Base-by-base conservation (phyloP, 169 alveolate genomes). In the Plasmodium ovale region DNA sequence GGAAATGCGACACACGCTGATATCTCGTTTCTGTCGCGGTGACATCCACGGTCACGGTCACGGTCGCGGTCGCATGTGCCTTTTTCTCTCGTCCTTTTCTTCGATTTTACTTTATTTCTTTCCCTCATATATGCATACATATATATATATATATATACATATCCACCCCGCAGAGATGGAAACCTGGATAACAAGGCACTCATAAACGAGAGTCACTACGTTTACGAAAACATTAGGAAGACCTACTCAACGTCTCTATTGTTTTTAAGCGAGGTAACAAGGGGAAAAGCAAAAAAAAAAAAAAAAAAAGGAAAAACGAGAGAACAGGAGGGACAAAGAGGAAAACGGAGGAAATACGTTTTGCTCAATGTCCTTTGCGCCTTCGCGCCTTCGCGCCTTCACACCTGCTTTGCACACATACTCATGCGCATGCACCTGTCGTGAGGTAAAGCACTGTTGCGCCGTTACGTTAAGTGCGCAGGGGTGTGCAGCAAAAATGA, bases 231-330 rank as follows among this genome's bases (percentile, higher is more conserved):
- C 42, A 85, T 85, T 21, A 85, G 62, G 37, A 85, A 85, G 39
- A 85, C 91, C 9, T 85, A 85, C 49, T 35, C 85, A 44, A 85
- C 91, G n/a, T 67, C 91, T 23, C 56, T 85, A 58, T 47, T 85
- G 69, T 85, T 53, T 42, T 59, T 85, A 44, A 85, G 91, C 79
- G 91, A 85, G 79, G 91, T 85, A 85, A 85, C 58, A 7, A 27
- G 27, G 9, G 27, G 9, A 5, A 65, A 70, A 70, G 25, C 23
- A 6, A 67, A 67, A 37, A 67, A 64, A 35, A 27, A 64, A 64
- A 31, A 27, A 64, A 64, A 35, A 64, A 58, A 19, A 1, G n/a
- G 7, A 19, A 25, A n/a, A n/a, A n/a, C n/a, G n/a, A n/a, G n/a
- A n/a, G n/a, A n/a, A n/a, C n/a, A n/a, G n/a, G n/a, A n/a, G n/a